These are phyloP conservation scores for Diversispora eburnea DNA, from an alignment of 192 early-diverging fungal species.

Conservation along the genomic window DNA sequence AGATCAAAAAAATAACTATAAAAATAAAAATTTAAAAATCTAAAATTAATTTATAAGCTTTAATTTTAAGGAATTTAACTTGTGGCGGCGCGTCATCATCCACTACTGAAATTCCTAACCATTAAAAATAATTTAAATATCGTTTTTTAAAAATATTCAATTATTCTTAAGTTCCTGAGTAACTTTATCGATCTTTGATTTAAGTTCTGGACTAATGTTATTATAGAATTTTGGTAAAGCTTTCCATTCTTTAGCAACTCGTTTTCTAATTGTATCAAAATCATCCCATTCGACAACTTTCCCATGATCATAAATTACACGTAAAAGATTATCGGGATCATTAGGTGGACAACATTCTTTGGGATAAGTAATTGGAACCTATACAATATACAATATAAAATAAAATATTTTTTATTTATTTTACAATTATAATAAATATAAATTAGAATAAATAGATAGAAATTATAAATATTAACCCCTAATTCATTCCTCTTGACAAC, in stretches of 20 bases:
- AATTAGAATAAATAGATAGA: slow-evolving; percentile 2
- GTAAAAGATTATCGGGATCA: slow-evolving; percentile 45
- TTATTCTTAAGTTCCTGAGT: slow-evolving; percentile 8
- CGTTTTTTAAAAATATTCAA: too few relatives aligned
- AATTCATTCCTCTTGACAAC: slow-evolving; percentile 45
- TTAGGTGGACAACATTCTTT: slow-evolving; percentile 29
- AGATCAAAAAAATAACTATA: too few relatives aligned
- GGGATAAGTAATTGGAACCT: slow-evolving; percentile 47
- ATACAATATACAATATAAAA: background rate
- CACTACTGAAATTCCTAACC: too few relatives aligned
- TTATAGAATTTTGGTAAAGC: slow-evolving; percentile 43
- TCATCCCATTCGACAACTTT: slow-evolving; percentile 53
- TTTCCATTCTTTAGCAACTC: slow-evolving; percentile 58
- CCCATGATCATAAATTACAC: slow-evolving; percentile 65
- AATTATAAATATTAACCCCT: slow-evolving; percentile 27
- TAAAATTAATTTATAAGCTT: too few relatives aligned
- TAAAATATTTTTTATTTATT: background rate
- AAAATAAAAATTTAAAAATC: too few relatives aligned
- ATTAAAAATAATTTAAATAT: too few relatives aligned
- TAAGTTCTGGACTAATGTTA: slow-evolving; percentile 37
- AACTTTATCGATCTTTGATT: slow-evolving; percentile 29
- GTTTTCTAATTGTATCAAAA: slow-evolving; percentile 55
- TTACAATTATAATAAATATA: background rate
- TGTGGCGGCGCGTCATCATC: too few relatives aligned
- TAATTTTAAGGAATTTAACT: too few relatives aligned